Conservation (phyloP, 2,329 filamentous ascomycete genomes). For the Fusarium sp. region DNA sequence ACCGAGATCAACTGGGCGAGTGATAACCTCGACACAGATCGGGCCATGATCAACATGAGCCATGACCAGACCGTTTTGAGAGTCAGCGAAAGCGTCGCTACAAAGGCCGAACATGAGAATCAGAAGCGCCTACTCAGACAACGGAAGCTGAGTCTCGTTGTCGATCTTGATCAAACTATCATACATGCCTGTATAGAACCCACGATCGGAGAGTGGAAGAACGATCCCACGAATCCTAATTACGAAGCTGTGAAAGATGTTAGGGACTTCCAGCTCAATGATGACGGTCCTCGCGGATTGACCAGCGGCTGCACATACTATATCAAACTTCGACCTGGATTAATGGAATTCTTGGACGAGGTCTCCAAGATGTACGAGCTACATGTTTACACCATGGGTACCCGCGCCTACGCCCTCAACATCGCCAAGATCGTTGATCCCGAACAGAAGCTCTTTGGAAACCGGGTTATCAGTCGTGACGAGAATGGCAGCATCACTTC, state of each 20-base stretch:
- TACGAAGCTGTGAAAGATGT: conserved; percentile 91
- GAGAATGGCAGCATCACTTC: conserved; percentile 93
- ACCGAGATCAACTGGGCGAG: conserved; percentile 87
- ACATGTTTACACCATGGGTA: conserved; percentile 99
- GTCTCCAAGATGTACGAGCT: conserved; percentile 87
- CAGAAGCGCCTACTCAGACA: conserved; percentile 82
- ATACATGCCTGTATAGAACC: conserved; percentile 98
- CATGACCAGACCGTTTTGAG: conserved; percentile 89
- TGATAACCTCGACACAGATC: conserved; percentile 78
- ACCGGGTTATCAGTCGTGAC: conserved; percentile 93
- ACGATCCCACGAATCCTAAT: conserved; percentile 87
- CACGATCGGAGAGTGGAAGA: conserved; percentile 94
- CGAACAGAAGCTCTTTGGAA: conserved; percentile 86
- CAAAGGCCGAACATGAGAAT: conserved; percentile 82
- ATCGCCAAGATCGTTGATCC: conserved; percentile 95
- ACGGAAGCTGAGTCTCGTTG: conserved; percentile 89
- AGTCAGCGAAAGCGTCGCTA: conserved; percentile 83
- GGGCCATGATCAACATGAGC: conserved; percentile 92
- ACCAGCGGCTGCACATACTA: conserved; percentile 90
- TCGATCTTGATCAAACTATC: conserved; percentile 97
- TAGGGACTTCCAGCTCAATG: conserved; percentile 83
- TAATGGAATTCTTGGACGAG: conserved; percentile 80
- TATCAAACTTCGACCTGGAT: conserved; percentile 92
- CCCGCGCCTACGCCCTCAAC: conserved; percentile 90
- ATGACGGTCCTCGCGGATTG: conserved; percentile 78